Conservation (phyloP, 2,329 filamentous ascomycete genomes). For the Macrophomina pseudophaseolina region DNA sequence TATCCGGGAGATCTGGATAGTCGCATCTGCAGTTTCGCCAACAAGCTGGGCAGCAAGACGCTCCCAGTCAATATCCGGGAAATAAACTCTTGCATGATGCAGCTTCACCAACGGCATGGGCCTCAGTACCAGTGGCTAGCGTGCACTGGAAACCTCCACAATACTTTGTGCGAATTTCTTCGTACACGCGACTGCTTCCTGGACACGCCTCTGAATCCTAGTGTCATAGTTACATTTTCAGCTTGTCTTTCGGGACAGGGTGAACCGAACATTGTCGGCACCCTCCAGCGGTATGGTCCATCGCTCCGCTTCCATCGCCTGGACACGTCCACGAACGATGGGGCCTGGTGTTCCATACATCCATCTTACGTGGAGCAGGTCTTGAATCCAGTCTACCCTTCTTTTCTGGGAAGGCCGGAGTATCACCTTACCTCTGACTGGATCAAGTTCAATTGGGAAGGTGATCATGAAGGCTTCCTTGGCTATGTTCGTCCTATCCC, state of each 20-base stretch:
- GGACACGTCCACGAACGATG: conserved; percentile 26
- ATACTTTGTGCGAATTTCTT: conserved; percentile 40
- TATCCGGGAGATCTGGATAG: conserved; percentile 21
- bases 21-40: conserved; percentile 30
- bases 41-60: conserved; percentile 2
- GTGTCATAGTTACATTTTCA: conserved; percentile 31
- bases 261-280: conserved; percentile 30
- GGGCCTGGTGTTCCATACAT: conserved; percentile 34
- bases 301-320: conserved; percentile 32
- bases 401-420: conserved; percentile 19
- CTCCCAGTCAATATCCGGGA: conserved; percentile 32
- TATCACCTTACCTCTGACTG: conserved; percentile 29
- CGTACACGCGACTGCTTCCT: conserved; percentile 41
- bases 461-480: conserved; percentile 31
- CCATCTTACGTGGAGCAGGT: conserved; percentile 29
- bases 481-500: conserved; percentile 28
- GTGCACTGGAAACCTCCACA: conserved; percentile 34
- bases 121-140: conserved; percentile 34
- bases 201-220: conserved; percentile 29
- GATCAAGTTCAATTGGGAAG: conserved; percentile 35
- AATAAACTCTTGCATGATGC: conserved; percentile 38
- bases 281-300: conserved; percentile 35
- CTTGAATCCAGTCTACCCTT: conserved; percentile 18
- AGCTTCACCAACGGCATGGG: conserved; percentile 31
- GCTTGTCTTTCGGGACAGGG: conserved; percentile 16